Conservation (phyloP, 805 yeast species). For the Candida argentea region DNA sequence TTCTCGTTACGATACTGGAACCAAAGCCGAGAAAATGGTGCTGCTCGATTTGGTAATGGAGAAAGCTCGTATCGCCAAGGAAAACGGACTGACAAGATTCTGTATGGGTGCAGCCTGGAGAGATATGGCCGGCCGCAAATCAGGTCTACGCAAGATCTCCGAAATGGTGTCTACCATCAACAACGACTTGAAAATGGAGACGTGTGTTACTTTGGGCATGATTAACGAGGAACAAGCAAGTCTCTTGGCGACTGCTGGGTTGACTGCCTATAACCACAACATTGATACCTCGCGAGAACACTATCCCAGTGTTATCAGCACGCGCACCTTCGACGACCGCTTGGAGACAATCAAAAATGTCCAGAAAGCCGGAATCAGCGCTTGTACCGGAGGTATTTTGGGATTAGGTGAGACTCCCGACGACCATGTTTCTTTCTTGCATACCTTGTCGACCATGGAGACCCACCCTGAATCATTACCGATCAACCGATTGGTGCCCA, state of each 20-base stretch:
- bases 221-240: slow-evolving; percentile 53
- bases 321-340: slow-evolving; percentile 65
- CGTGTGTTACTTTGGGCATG: slow-evolving; percentile 79
- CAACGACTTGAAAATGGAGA: slow-evolving; percentile 54
- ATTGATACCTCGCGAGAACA: slow-evolving; percentile 73
- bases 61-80: slow-evolving; percentile 56
- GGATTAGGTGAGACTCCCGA: slow-evolving; percentile 69
- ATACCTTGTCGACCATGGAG: slow-evolving; percentile 57
- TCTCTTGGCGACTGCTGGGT: slow-evolving; percentile 52
- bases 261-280: slow-evolving; percentile 76
- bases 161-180: slow-evolving; percentile 59
- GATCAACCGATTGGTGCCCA: slow-evolving; percentile 70
- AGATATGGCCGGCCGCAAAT: slow-evolving; percentile 70
- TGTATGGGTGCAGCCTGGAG: slow-evolving; percentile 89
- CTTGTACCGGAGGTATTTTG: slow-evolving; percentile 72
- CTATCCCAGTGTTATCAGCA: slow-evolving; percentile 61
- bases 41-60: slow-evolving; percentile 50
- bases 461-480: slow-evolving; percentile 77
- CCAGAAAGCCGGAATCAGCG: slow-evolving; percentile 51
- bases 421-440: slow-evolving; percentile 59
- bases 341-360: slow-evolving; percentile 57
- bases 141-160: slow-evolving; percentile 50
- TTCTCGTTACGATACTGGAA: slow-evolving; percentile 55
- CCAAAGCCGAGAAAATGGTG: slow-evolving; percentile 59
- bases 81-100: slow-evolving; percentile 65